Conservation (phyloP, 2,329 filamentous ascomycete genomes). For the Colletotrichum lentis region DNA sequence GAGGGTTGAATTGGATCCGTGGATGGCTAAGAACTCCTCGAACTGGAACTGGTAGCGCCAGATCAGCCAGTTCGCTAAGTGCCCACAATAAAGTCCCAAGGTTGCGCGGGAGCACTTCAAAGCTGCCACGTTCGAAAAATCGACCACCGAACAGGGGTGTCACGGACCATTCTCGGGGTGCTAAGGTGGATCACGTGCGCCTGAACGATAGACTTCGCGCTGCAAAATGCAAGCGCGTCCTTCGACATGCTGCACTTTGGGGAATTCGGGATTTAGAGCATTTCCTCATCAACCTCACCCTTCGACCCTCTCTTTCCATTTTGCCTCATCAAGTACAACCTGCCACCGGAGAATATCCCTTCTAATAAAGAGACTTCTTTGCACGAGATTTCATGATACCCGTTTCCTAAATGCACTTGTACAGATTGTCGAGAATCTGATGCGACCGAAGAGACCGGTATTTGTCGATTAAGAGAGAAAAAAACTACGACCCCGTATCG, state of each 20-base stretch:
- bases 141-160: conserved; percentile 44
- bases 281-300: background rate
- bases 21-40: conserved; percentile 30
- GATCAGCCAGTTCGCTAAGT: conserved; percentile 33
- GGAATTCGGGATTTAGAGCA: conserved; percentile 6
- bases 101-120: conserved; percentile 41
- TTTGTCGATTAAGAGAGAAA: conserved; percentile 18
- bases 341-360: background rate
- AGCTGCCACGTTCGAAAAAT: conserved; percentile 64
- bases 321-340: background rate
- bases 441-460: conserved; percentile 9
- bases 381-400: conserved; percentile 15
- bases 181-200: conserved; percentile 31
- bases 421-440: conserved; percentile 4
- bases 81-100: conserved; percentile 37
- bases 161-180: background rate
- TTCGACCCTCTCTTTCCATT: background rate
- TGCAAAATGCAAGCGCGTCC: conserved; percentile 20
- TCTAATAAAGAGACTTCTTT: background rate
- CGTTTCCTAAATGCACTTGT: conserved; percentile 17
- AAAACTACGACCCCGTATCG: conserved; percentile 9
- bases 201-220: conserved; percentile 10
- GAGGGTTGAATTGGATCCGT: conserved; percentile 11
- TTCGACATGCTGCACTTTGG: background rate
- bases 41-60: conserved; percentile 30